These are phyloP conservation scores for Rhizopogon vesiculosus DNA, from an alignment of 768 basidiomycete species.

Conservation along the genomic window DNA sequence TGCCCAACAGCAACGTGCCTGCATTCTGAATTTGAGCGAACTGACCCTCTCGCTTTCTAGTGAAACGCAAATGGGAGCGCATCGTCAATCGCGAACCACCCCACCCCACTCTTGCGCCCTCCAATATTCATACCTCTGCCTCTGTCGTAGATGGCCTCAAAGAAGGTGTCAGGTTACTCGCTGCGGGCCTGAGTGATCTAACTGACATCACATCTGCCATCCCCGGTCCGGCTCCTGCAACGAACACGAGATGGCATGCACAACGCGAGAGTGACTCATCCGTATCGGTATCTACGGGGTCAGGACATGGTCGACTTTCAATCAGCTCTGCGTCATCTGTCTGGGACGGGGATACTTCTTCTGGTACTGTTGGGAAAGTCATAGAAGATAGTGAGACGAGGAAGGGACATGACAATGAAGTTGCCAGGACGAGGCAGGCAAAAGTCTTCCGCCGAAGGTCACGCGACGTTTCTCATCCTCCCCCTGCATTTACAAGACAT, in stretches of 20 bases:
- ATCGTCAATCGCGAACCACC: conserved; percentile 51
- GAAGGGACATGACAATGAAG: conserved; percentile 14
- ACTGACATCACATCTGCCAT: conserved; percentile 15
- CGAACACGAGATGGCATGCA: conserved; percentile 4
- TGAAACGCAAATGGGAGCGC: conserved; percentile 83
- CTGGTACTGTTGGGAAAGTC: background rate
- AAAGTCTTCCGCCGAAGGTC: conserved; percentile 24
- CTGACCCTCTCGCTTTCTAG: conserved; percentile 22
- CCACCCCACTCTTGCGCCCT: background rate
- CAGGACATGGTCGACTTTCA: conserved; percentile 33
- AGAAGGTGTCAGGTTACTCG: conserved; percentile 60
- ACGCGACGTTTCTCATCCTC: conserved; percentile 12
- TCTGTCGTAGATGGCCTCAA: conserved; percentile 55
- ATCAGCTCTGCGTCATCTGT: conserved; percentile 44
- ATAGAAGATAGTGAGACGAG: conserved; percentile 14
- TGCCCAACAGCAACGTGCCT: background rate
- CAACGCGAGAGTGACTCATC: conserved; percentile 23
- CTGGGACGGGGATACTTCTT: conserved; percentile 27
- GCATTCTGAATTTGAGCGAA: background rate
- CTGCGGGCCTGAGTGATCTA: conserved; percentile 37
- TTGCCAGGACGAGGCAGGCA: conserved; percentile 10
- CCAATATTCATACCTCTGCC: conserved; percentile 6
- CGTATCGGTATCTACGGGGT: conserved; percentile 19
- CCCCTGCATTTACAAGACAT: background rate
- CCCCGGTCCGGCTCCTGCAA: conserved; percentile 9